Evolutionary conservation across 805 yeast genomes (phyloP), one percentile per base, ranked within the genome.

Genomic region (Blastobotrys muscicola): DNA sequence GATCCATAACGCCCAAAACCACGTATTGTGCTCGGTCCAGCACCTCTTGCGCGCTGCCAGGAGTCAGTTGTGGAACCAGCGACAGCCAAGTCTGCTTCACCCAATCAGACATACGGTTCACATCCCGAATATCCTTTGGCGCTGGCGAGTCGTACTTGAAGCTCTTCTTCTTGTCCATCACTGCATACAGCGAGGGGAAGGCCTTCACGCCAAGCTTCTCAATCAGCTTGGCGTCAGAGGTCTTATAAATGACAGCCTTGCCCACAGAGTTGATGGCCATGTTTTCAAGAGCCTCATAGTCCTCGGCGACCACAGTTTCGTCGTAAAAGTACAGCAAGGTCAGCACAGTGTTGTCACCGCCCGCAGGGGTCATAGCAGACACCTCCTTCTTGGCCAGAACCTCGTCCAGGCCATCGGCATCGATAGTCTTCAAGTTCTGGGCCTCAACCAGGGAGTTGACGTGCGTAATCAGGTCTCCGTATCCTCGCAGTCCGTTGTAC

Each of bases 301-400:
- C 71, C 45, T 67, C 71, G 14, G 56, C 45, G 36, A 57, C 56
- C 5, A 66, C 59, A 2, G 56, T 49, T 36, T 61, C 61, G 48
- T 68, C 71, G 43, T 66, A 62, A 32, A 68, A 55, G 47, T 62
- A 68, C 23, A 68, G 52, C 48, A 65, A 65, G 9, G 54, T 46
- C 10, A 57, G 58, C 9, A 45, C 35, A 42, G 47, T 47, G 38
- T 47, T 41, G 29, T 30, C 29, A 8, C 39, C 39, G 10, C 39
- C 39, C 20, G 29, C 29, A 10, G 31, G 16, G 36, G 36, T 39
- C 11, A 14, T 35, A 2, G 16, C 13, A 10, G n/a, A 11, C 11
- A 15, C 23, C 39, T 35, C 36, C 8, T 29, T 26, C 35, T 51
- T 55, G 42, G 46, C 44, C 26, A 50, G 50, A 12, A 58, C 38